Percentiles rank a stretch among this genome's conserved stretches.
phyloP scores from a whole-genome alignment of 2,329 filamentous ascomycete genomes.

The Rutstroemia sydowiana region DNA sequence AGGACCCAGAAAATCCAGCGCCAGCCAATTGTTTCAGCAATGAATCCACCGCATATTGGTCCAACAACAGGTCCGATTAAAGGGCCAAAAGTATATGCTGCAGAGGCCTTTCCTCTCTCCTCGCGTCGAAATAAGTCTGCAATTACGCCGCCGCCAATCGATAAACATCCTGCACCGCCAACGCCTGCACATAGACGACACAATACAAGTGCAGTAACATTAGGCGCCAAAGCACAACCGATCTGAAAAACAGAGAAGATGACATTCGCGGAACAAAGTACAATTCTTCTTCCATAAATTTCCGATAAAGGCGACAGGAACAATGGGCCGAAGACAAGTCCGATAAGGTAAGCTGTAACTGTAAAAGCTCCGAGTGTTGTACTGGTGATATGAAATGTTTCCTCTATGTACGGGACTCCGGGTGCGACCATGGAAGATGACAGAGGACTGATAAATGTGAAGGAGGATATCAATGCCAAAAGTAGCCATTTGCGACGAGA shows the following conservation, averaged over 20 bases:
- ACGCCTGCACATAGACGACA: slow-evolving; percentile 43
- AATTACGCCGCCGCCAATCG: slow-evolving; percentile 36
- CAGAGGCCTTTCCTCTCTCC: slow-evolving; percentile 27
- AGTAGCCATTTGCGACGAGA: slow-evolving; percentile 7
- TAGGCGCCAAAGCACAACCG: slow-evolving; percentile 54
- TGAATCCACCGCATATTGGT: slow-evolving; percentile 21
- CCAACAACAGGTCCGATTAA: slow-evolving; percentile 27
- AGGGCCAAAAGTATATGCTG: slow-evolving; percentile 20
- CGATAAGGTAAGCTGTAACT: slow-evolving; percentile 47
- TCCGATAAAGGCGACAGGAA: slow-evolving; percentile 53
- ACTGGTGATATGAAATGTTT: slow-evolving; percentile 16
- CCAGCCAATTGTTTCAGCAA: slow-evolving; percentile 42
- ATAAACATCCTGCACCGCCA: slow-evolving; percentile 37
- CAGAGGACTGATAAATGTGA: slow-evolving; percentile 20
- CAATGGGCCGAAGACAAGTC: slow-evolving; percentile 50
- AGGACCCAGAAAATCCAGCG: slow-evolving; percentile 36
- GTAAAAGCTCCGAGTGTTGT: slow-evolving; percentile 13
- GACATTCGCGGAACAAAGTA: slow-evolving; percentile 49
- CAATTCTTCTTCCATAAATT: slow-evolving; percentile 52
- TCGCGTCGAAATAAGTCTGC: slow-evolving; percentile 33
- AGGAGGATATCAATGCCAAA: slow-evolving; percentile 5
- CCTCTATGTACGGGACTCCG: slow-evolving; percentile 25
- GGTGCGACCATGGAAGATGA: slow-evolving; percentile 38
- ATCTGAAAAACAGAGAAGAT: slow-evolving; percentile 57
- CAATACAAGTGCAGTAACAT: slow-evolving; percentile 35